phyloP scores from a whole-genome alignment of 768 basidiomycete genomes.

The Agrocybe pediades region DNA sequence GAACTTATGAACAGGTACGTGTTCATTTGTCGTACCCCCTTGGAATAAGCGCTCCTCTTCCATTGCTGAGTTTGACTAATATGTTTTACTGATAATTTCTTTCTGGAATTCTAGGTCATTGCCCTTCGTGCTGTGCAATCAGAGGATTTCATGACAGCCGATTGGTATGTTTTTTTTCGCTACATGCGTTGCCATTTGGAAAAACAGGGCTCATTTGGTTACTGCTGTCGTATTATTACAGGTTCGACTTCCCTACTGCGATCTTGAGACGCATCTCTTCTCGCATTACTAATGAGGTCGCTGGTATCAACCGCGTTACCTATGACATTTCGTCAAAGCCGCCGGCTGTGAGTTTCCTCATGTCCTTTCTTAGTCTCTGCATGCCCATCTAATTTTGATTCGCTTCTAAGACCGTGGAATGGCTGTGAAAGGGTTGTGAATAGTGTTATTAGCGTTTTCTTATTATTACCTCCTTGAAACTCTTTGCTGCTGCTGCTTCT shows the following conservation, averaged over 20 bases:
- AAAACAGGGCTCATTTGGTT: constrained; percentile 3
- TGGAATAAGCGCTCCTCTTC: not conserved
- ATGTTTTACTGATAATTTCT: constrained; percentile 1
- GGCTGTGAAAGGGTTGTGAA: constrained; percentile 41
- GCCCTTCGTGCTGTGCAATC: constrained; percentile 93
- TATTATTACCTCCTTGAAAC: constrained; percentile 1
- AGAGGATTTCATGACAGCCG: constrained; percentile 99
- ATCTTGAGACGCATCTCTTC: constrained; percentile 91
- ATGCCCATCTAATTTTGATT: constrained; percentile 13
- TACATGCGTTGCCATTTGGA: not conserved
- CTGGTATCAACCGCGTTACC: constrained; percentile 94
- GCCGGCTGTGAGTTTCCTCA: constrained; percentile 65
- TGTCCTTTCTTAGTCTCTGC: not conserved
- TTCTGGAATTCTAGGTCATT: constrained; percentile 61
- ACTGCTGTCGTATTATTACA: constrained; percentile 28
- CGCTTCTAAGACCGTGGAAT: constrained; percentile 50
- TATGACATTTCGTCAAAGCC: constrained; percentile 98
- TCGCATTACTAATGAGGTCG: constrained; percentile 96
- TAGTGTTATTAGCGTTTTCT: not conserved
- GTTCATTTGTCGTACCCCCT: not conserved
- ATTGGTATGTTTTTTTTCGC: constrained; percentile 65
- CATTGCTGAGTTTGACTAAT: not conserved
- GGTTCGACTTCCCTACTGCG: constrained; percentile 95
- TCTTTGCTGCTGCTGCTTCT: not conserved
- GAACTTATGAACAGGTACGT: constrained; percentile 91